These are phyloP conservation scores for Aspergillus taichungensis DNA, from an alignment of 495 filamentous ascomycete genomes.

Conservation along the genomic window DNA sequence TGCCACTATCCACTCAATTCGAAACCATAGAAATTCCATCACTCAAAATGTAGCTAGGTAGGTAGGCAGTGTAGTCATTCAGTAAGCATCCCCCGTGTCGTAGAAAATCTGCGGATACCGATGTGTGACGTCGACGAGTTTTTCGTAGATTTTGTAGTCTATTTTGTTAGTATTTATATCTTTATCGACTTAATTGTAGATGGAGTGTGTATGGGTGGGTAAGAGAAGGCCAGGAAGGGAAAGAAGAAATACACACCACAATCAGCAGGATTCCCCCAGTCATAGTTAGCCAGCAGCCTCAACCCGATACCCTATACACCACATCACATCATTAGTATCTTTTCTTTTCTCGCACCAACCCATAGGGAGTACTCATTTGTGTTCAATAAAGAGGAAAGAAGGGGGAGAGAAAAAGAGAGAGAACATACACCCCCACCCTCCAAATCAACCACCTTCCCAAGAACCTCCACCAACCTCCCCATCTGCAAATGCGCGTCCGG, in stretches of 20 bases:
- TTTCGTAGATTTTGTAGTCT: constrained; percentile 76
- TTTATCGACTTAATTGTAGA: too few species aligned
- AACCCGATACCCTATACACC: constrained; percentile 53
- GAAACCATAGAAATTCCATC: too few species aligned
- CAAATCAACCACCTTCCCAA: constrained; percentile 74
- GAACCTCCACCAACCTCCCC: constrained; percentile 75
- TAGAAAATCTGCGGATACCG: constrained; percentile 75
- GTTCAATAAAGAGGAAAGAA: too few species aligned
- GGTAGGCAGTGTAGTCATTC: too few species aligned
- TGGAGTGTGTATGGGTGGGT: not conserved
- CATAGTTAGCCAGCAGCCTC: constrained; percentile 63
- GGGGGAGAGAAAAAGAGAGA: not conserved
- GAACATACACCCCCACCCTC: constrained; percentile 32
- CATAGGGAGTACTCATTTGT: too few species aligned
- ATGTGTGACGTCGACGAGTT: constrained; percentile 84
- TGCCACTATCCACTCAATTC: too few species aligned
- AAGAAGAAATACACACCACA: constrained; percentile 24
- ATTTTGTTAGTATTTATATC: not conserved
- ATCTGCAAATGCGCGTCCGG: constrained; percentile 71
- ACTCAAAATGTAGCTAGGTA: too few species aligned
- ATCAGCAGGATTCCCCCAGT: constrained; percentile 57
- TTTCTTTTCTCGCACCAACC: too few species aligned
- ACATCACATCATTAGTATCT: not conserved
- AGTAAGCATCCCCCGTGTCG: constrained; percentile 20
- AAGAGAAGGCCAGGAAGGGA: not conserved